Conservation (phyloP, 2,329 filamentous ascomycete species). For the Emericellopsis cladophorae region DNA sequence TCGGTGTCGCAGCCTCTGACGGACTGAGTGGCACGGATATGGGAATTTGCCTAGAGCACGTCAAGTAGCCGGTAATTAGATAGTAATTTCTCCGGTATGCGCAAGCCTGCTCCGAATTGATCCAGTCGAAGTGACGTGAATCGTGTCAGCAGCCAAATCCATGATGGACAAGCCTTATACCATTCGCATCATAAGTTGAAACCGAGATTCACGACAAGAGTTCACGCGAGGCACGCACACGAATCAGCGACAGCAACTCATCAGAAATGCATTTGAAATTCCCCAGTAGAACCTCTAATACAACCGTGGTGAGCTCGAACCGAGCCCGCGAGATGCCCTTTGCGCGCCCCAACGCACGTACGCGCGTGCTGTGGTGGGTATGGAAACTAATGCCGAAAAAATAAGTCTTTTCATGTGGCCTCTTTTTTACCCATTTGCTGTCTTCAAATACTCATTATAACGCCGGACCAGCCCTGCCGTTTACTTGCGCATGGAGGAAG, state of each 20-base stretch:
- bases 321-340: slow-evolving; percentile 8
- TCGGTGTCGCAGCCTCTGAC: not conserved
- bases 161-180: too few species aligned
- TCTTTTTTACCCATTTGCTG: slow-evolving; percentile 15
- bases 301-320: slow-evolving; percentile 19
- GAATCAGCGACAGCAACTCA: not conserved
- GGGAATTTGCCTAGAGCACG: not conserved
- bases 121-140: slow-evolving; percentile 2
- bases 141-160: too few species aligned
- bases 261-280: slow-evolving; percentile 17
- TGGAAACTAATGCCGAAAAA: slow-evolving; percentile 10
- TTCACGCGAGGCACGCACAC: too few species aligned
- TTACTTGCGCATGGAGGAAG: slow-evolving; percentile 90
- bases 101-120: too few species aligned
- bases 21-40: not conserved
- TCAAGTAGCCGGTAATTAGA: too few species aligned
- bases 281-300: slow-evolving; percentile 23
- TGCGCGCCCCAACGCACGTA: too few species aligned
- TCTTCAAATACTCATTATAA: slow-evolving; percentile 8
- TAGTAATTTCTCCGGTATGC: too few species aligned
- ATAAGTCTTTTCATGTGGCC: not conserved
- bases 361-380: slow-evolving; percentile 13
- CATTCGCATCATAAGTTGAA: too few species aligned
- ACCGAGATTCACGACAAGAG: not conserved
- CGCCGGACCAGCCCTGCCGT: slow-evolving; percentile 19